Conservation (phyloP, 805 yeast genomes). For the Suhomyces prunicola region DNA sequence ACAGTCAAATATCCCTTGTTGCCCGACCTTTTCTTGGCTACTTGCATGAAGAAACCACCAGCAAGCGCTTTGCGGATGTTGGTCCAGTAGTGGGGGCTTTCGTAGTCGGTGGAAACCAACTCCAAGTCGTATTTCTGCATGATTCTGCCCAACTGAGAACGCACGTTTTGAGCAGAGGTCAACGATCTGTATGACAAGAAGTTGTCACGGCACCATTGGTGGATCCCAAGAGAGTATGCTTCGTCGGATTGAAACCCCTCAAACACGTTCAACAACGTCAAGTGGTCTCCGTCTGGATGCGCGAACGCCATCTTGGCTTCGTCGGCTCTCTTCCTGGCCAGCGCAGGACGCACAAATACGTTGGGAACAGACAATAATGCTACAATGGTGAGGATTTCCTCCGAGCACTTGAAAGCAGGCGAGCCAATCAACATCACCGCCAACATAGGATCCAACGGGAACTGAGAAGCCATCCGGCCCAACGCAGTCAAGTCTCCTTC, state of each 20-base stretch:
- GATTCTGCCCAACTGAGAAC: constrained; percentile 75
- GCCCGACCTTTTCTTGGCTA: constrained; percentile 83
- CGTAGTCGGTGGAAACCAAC: constrained; percentile 60
- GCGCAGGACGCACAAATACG: constrained; percentile 90
- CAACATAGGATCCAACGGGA: constrained; percentile 93
- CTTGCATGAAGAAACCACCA: constrained; percentile 98
- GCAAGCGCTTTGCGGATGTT: constrained; percentile 83
- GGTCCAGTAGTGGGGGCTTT: constrained; percentile 60
- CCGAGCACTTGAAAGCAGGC: constrained; percentile 80
- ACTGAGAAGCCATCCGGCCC: constrained; percentile 86
- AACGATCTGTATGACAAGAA: constrained; percentile 81
- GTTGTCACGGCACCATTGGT: constrained; percentile 90
- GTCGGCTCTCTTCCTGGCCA: constrained; percentile 85
- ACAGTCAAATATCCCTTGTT: constrained; percentile 82
- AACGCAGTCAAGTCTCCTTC: constrained; percentile 86
- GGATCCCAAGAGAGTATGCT: constrained; percentile 60
- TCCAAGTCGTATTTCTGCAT: constrained; percentile 81
- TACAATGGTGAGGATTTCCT: constrained; percentile 83
- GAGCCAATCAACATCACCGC: constrained; percentile 91
- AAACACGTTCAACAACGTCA: constrained; percentile 83
- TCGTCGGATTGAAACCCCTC: constrained; percentile 79
- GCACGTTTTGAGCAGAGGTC: constrained; percentile 79
- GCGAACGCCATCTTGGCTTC: constrained; percentile 85
- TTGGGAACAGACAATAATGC: constrained; percentile 91
- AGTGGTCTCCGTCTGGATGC: constrained; percentile 93